Evolutionary conservation across 2,329 filamentous ascomycete genomes (phyloP), one percentile per base, ranked within the genome.

Genomic region (Fusarium acutatum): DNA sequence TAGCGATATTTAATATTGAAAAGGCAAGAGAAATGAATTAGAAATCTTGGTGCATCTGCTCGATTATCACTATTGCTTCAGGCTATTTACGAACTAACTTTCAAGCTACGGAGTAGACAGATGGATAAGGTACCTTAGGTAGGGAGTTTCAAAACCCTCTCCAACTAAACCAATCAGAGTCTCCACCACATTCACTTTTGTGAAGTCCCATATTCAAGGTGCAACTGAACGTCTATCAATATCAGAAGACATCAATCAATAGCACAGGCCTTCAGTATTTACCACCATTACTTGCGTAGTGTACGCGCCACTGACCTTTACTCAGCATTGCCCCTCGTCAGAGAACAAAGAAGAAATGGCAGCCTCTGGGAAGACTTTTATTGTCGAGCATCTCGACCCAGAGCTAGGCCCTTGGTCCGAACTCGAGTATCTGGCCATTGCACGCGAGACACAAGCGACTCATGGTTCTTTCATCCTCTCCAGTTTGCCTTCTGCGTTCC

Each of bases 361-460:
- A 26, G 70, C 80, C 46, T 74, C 72, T 24, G 81, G 82, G 74
- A 93, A 95, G 83, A 95, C 91, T 47, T 98, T 96, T 84, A 93
- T 98, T 79, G 95, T 98, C 77, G 96, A 98, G 86, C 96, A 99
- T 83, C 91, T 99, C 74, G 96, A 99, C 84, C 92, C 94, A 44
- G 96, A 99, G 83, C 88, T 99, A 35, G 96, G 97, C 38, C 89
- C 91, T 44, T 99, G 96, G 96, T 98, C 96, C 30, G 91, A 94
- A 73, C 89, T 98, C 60, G 96, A 99, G 85, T 99, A 99, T 85
- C 86, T 90, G 62, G 90, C 93, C 79, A 98, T 99, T 81, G 94
- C 94, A 58, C 86, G 89, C 69, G 96, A 99, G 86, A 94, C 93
- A 59, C 85, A 90, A 71, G 87, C 88, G 30, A 84, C 89, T 7